phyloP scores from a whole-genome alignment of 73 alveolate genomes.

The Paramecium sonneborni region DNA sequence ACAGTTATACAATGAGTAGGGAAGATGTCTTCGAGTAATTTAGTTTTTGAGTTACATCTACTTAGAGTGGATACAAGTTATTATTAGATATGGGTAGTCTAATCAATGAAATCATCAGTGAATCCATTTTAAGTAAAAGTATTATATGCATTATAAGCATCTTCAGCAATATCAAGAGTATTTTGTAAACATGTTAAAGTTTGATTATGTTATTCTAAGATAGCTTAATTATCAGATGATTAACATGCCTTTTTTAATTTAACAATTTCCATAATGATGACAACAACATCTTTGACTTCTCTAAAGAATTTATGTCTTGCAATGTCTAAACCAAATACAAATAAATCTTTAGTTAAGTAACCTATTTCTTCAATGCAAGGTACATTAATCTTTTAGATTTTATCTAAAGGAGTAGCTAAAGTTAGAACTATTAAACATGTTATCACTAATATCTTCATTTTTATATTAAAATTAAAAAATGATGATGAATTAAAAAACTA shows the following conservation, averaged over 20 bases:
- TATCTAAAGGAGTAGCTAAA: neutral
- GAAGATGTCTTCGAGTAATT: neutral
- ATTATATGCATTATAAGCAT: neutral
- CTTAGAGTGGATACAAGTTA: neutral
- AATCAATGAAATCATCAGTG: neutral
- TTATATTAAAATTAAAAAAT: neutral
- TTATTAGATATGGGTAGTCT: neutral
- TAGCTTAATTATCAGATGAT: neutral
- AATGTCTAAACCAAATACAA: slow-evolving; percentile 17
- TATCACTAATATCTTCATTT: slow-evolving; percentile 7
- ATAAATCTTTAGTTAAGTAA: neutral
- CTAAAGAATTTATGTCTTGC: slow-evolving; percentile 4
- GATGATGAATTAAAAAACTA: neutral
- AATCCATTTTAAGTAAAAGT: neutral
- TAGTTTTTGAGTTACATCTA: neutral
- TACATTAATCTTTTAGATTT: neutral
- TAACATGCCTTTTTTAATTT: slow-evolving; percentile 7
- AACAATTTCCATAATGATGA: neutral
- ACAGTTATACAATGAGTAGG: neutral
- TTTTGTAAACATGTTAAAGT: neutral
- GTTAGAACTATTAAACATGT: slow-evolving; percentile 3
- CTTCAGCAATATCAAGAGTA: neutral
- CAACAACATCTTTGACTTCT: slow-evolving; percentile 16
- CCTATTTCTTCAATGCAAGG: slow-evolving; percentile 28
- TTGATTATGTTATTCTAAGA: neutral